These are phyloP conservation scores for Colletotrichum theobromicola DNA, from an alignment of 2,329 filamentous ascomycete species.

Conservation along the genomic window DNA sequence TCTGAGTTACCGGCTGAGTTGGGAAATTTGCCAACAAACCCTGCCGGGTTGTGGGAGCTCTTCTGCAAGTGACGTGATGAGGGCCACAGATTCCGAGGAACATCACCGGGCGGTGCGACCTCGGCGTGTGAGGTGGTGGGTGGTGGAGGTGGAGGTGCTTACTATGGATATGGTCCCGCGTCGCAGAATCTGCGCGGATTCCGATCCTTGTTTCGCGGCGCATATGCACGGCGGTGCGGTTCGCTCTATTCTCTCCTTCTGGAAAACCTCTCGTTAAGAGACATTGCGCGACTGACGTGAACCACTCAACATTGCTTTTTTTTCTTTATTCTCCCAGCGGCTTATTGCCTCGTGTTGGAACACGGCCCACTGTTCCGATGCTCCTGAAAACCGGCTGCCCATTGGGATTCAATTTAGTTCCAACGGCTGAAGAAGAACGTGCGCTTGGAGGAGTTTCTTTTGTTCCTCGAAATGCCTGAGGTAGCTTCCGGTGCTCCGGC, in stretches of 20 bases:
- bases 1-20: not conserved
- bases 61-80: not conserved
- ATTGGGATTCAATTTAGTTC: not conserved
- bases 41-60: not conserved
- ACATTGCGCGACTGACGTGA: not conserved
- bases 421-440: not conserved
- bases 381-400: not conserved
- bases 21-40: not conserved
- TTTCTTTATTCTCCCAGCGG: no score
- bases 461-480: no score
- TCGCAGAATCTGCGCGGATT: not conserved
- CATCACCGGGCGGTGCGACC: not conserved
- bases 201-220: not conserved
- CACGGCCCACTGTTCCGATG: not conserved
- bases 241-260: not conserved
- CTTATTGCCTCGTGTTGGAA: not conserved
- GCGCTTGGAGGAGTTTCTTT: not conserved
- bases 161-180: not conserved
- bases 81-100: not conserved
- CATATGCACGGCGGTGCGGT: not conserved
- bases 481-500: not conserved
- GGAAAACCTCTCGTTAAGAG: not conserved
- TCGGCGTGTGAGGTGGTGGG: not conserved
- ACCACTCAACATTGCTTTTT: not conserved
- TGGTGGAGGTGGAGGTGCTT: not conserved